A percentile compares a stretch with the other conserved stretches of the same genome.
Evolutionary conservation across 495 filamentous ascomycete species (phyloP).

Genomic region (Lasiosphaeria miniovina): DNA sequence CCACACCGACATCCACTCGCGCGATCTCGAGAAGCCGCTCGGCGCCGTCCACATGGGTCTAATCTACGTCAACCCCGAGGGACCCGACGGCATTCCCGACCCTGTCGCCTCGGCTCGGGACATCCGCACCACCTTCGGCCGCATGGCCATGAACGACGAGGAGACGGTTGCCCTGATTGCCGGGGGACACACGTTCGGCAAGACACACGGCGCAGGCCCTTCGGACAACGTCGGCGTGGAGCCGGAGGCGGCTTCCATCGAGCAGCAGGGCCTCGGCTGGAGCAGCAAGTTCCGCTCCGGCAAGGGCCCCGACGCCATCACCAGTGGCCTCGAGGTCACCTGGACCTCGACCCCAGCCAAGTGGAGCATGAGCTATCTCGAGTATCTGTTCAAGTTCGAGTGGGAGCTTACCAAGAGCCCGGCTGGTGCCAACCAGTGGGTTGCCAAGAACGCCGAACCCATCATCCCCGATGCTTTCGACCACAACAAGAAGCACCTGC

Average conservation of each 20-base stretch:
- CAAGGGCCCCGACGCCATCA: constrained; percentile 65
- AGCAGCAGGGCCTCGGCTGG: constrained; percentile 69
- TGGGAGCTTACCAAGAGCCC: constrained; percentile 73
- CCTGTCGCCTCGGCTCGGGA: constrained; percentile 63
- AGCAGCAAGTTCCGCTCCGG: constrained; percentile 54
- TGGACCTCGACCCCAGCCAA: constrained; percentile 69
- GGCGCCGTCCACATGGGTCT: constrained; percentile 68
- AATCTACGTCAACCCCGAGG: constrained; percentile 76
- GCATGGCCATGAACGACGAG: constrained; percentile 78
- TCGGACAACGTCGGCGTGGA: constrained; percentile 58
- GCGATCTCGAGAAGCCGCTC: constrained; percentile 61
- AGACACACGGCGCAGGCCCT: constrained; percentile 67
- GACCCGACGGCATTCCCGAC: constrained; percentile 66
- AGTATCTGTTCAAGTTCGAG: constrained; percentile 73
- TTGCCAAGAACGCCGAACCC: constrained; percentile 60
- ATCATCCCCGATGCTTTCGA: constrained; percentile 69
- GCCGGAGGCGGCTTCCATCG: constrained; percentile 58
- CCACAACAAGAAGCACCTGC: constrained; percentile 60
- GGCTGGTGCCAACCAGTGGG: constrained; percentile 70
- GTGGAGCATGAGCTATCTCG: constrained; percentile 65
- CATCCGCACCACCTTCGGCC: constrained; percentile 67
- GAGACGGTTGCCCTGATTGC: constrained; percentile 72
- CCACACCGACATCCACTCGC: constrained; percentile 53
- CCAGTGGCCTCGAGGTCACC: constrained; percentile 68
- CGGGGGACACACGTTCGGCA: constrained; percentile 73